phyloP scores from a whole-genome alignment of 176 grass and related monocot genomes.

The Zizania latifolia region DNA sequence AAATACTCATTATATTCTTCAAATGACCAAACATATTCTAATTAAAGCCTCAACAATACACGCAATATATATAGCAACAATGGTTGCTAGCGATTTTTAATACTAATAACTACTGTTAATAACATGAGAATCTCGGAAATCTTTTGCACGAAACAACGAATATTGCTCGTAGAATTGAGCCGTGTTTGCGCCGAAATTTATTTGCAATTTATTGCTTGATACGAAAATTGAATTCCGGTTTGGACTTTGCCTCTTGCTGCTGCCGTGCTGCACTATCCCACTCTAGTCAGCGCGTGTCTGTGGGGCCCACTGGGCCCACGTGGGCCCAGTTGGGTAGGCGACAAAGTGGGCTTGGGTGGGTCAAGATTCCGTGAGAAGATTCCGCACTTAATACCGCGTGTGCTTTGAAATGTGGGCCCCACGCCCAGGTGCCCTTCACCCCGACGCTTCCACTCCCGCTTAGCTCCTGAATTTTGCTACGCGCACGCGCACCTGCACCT shows the following conservation, averaged over 20 bases:
- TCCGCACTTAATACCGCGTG: slow-evolving; percentile 19
- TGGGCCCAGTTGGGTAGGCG: neutral
- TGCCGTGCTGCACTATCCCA: neutral
- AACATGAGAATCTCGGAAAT: too few species aligned
- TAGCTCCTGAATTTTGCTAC: too few species aligned
- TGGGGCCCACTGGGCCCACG: neutral
- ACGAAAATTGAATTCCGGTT: neutral
- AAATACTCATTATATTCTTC: too few species aligned
- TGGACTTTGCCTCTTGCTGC: neutral
- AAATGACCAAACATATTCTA: too few species aligned
- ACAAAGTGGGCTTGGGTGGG: neutral
- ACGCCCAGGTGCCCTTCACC: too few species aligned
- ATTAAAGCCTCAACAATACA: too few species aligned
- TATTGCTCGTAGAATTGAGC: neutral
- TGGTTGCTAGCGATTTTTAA: too few species aligned
- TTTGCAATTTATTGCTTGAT: neutral
- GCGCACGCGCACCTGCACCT: neutral
- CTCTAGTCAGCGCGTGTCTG: neutral
- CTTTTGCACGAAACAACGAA: too few species aligned
- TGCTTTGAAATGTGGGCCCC: slow-evolving; percentile 7
- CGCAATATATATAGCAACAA: too few species aligned
- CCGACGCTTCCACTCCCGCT: too few species aligned
- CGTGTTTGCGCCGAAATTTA: neutral
- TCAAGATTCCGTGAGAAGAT: slow-evolving; percentile 20
- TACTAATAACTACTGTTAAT: too few species aligned